These are phyloP conservation scores for Lophium mytilinum DNA, from an alignment of 495 filamentous ascomycete genomes.

Conservation along the genomic window DNA sequence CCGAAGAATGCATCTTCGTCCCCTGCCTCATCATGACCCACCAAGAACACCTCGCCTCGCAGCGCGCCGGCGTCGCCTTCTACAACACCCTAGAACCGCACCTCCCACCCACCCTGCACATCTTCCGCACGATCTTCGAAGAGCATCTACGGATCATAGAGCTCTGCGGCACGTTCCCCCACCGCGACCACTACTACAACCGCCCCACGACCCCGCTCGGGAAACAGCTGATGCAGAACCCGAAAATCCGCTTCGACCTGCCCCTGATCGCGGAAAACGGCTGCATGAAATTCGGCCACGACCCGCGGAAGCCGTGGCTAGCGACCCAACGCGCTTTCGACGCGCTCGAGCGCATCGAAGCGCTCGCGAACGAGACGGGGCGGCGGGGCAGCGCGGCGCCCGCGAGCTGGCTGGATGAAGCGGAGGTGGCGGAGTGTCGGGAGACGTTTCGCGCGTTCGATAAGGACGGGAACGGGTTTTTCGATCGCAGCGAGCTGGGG, in stretches of 20 bases:
- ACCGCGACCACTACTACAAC: constrained; percentile 10
- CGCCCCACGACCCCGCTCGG: constrained; percentile 2
- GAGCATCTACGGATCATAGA: constrained; percentile 11
- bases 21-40: constrained; percentile 13
- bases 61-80: constrained; percentile 5
- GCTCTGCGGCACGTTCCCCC: constrained; percentile 8
- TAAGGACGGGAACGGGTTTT: constrained; percentile 13
- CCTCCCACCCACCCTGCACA: constrained; percentile 6
- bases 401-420: no score
- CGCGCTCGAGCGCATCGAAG: constrained; percentile 6
- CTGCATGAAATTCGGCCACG: constrained; percentile 6
- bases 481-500: constrained; percentile 5
- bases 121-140: constrained; percentile 15
- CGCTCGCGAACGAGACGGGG: constrained; percentile 1
- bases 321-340: constrained; percentile 10
- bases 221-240: constrained; percentile 11
- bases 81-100: constrained; percentile 9
- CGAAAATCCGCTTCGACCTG: constrained; percentile 8
- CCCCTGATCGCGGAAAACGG: constrained; percentile 10
- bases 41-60: constrained; percentile 5
- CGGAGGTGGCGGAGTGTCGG: constrained; percentile 6
- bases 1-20: constrained; percentile 9
- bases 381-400: no score
- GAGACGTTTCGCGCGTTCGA: constrained; percentile 12
- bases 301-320: constrained; percentile 6